A percentile compares a stretch with the other conserved stretches of the same genome.
phyloP scores from a whole-genome alignment of 2,329 filamentous ascomycete genomes.

The Magnaporthiopsis rhizophila region DNA sequence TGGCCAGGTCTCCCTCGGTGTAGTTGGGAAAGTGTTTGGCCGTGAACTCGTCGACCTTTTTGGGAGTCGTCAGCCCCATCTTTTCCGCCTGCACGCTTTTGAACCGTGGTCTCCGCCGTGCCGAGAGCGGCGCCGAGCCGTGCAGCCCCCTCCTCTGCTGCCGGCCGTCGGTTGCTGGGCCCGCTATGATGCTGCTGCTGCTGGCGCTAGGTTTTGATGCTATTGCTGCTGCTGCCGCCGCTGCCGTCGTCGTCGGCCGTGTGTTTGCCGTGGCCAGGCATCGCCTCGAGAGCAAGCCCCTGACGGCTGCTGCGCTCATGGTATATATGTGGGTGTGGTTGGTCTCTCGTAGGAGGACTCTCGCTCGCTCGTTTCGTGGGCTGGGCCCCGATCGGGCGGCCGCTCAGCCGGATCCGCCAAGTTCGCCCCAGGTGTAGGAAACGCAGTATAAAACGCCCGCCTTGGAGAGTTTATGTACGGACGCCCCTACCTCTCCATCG shows the following conservation, averaged over 20 bases:
- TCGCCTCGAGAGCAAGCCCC: constrained; percentile 41
- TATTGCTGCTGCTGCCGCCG: constrained; percentile 13
- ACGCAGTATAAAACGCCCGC: no score
- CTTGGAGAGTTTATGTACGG: not conserved
- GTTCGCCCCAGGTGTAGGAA: not conserved
- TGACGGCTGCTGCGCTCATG: constrained; percentile 46
- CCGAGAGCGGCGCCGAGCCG: constrained; percentile 38
- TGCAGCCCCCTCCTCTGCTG: constrained; percentile 28
- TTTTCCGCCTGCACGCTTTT: constrained; percentile 43
- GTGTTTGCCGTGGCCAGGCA: constrained; percentile 5
- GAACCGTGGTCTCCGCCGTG: constrained; percentile 40
- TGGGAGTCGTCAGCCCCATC: constrained; percentile 39
- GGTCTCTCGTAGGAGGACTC: not conserved
- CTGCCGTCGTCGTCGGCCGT: not conserved
- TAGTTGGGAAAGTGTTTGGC: constrained; percentile 53
- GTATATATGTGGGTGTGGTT: not conserved
- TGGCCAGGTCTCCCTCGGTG: constrained; percentile 54
- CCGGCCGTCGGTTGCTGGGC: no score
- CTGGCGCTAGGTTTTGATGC: not conserved
- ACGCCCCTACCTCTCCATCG: not conserved
- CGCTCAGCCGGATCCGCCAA: not conserved
- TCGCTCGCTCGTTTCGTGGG: not conserved
- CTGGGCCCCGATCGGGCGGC: no score
- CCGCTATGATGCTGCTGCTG: not conserved
- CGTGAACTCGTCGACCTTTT: constrained; percentile 35